Evolutionary conservation across 2,329 filamentous ascomycete species (phyloP), one percentile per base, ranked within the genome.

Genomic region (Fusarium austroafricanum): DNA sequence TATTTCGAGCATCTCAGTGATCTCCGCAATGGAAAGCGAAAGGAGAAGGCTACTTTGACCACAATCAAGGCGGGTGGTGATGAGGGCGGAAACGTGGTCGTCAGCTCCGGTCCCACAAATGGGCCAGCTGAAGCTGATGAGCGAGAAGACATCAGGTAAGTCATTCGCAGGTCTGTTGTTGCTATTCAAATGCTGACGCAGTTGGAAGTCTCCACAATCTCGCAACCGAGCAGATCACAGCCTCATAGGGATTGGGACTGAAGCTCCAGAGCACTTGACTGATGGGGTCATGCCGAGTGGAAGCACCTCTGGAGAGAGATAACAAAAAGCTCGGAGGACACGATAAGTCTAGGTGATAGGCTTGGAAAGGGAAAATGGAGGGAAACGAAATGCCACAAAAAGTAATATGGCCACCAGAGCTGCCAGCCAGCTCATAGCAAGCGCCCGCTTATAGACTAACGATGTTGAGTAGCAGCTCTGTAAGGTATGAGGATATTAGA

Each of bases 1-100:
- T 97, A 97, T 80, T 96, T 97, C 71, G 88, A 92, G 69, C 92
- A 93, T 73, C 83, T 96, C 7, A 90, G 92, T 79, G 82, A 85
- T 60, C 80, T 94, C 18, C 85, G 92, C 53, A 91, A 90, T 45
- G 89, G 92, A 77, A 90, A 87, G 65, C 39, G 40, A 18, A 61
- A 65, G 58, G 35, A 55, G 14, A 70, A 71, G 50, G 52, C 37
- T 12, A 28, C 51, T 21, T 55, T 65, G 46, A 55, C 28, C 5
- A 51, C 39, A 18, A 42, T 65, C 43, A 61, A 61, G 37, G 44
- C 63, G 12, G 63, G 61, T 12, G 55, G 55, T 4, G 61, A 65
- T 42, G 62, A 46, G 21, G 55, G 39, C 18, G 62, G 44, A 42
- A 65, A 65, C 17, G 55, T 65, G 11, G 54, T 66, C 18, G 61